Evolutionary conservation across 495 filamentous ascomycete genomes (phyloP), one percentile per base, ranked within the genome.

Genomic region (Aspergillus cristatus): DNA sequence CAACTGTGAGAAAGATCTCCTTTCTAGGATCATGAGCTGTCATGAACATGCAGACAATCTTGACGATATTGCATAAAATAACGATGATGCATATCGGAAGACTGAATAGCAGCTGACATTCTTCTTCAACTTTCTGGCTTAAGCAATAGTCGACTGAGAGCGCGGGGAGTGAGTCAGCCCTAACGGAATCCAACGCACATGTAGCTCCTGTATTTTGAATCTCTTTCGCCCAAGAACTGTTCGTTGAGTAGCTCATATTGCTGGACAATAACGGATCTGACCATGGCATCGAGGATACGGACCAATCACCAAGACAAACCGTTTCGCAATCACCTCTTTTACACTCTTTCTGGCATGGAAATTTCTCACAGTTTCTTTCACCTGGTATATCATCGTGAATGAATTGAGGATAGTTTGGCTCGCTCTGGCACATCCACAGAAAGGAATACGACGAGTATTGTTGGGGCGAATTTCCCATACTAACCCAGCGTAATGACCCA

Each of bases 31-130:
- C 32, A 33, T 38, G 48, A 7, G 51, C 41, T 0, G 57, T 54
- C 28, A 51, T 17, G 7, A 43, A 30, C 51, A 68, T 65, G 25
- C 50, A 50, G 7, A 54, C 12, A 7, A 44, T 35, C 33, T 74
- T 72, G 12, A 59, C 35, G 6, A 54, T 11, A 35, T 72, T 71
- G 15, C 59, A 29, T 10, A 14, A 8, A n/a, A 41, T 41, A 16
- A 35, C 32, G 6, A 18, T 14, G 25, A 35, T 28, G 34, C 67
- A 51, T 11, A 75, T 58, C 0, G 46, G 40, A 6, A 58, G 24
- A 33, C 50, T 64, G 38, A 67, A 74, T 26, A 63, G 54, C 18
- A 76, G 40, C 37, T 57, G 51, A 48, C 72, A 75, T 6, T 39
- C 37, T 35, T 60, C 52, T 2, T 28, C 22, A 1, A 51, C 37